Evolutionary conservation across 495 filamentous ascomycete genomes (phyloP).

Genomic region (Penicillium subrubescens): DNA sequence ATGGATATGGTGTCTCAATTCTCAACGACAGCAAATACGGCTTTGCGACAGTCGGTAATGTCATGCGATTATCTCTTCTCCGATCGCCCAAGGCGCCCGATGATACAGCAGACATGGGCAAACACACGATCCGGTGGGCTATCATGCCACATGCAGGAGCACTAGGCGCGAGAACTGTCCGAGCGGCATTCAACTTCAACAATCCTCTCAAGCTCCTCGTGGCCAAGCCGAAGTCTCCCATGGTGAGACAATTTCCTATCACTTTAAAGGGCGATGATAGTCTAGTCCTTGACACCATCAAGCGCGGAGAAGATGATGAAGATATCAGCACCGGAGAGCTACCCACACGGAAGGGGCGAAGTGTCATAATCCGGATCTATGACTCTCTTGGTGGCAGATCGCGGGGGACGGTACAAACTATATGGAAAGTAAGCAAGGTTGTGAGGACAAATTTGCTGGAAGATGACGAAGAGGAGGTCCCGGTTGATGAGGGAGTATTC

Average conservation of each 20-base stretch:
- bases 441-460: slow-evolving; percentile 75
- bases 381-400: slow-evolving; percentile 84
- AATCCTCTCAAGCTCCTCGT: slow-evolving; percentile 62
- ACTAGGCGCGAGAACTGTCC: slow-evolving; percentile 71
- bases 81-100: slow-evolving; percentile 93
- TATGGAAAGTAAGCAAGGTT: slow-evolving; percentile 69
- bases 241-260: slow-evolving; percentile 46
- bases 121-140: slow-evolving; percentile 84
- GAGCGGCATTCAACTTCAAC: slow-evolving; percentile 91
- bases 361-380: slow-evolving; percentile 81
- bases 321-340: slow-evolving; percentile 75
- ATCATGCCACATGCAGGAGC: slow-evolving; percentile 81
- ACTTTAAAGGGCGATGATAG: slow-evolving; percentile 57
- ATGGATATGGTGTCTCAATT: slow-evolving; percentile 88
- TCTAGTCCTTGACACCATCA: slow-evolving; percentile 79
- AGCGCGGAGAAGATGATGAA: slow-evolving; percentile 94
- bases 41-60: slow-evolving; percentile 83
- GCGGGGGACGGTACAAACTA: slow-evolving; percentile 64
- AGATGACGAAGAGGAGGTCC: slow-evolving; percentile 53
- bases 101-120: slow-evolving; percentile 94
- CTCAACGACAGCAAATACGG: slow-evolving; percentile 97
- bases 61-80: slow-evolving; percentile 90
- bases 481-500: background rate
- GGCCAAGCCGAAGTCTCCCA: slow-evolving; percentile 14
- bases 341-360: slow-evolving; percentile 66